Conservation (phyloP, 495 filamentous ascomycete genomes). For the Evansstolkia leycettana region DNA sequence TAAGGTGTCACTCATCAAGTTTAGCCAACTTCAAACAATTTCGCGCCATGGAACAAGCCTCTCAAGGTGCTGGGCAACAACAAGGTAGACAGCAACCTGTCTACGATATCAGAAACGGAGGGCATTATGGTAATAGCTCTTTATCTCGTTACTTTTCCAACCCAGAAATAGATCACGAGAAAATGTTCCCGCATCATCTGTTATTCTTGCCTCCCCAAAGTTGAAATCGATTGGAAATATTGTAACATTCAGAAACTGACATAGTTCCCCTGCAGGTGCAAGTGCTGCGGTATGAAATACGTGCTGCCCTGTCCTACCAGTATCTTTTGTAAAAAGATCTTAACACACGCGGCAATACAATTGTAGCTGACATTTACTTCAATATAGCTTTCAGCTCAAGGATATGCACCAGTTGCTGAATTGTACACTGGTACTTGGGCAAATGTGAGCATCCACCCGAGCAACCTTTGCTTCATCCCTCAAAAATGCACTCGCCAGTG, state of each 20-base stretch:
- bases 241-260: slow-evolving; percentile 6
- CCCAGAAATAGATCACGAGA: too few relatives aligned
- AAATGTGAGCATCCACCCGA: slow-evolving; percentile 58
- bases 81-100: slow-evolving; percentile 48
- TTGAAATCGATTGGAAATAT: too few relatives aligned
- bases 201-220: too few relatives aligned
- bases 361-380: slow-evolving; percentile 8
- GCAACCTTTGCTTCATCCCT: slow-evolving; percentile 1
- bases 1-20: too few relatives aligned
- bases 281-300: slow-evolving; percentile 60
- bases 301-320: too few relatives aligned
- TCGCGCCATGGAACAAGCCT: slow-evolving; percentile 42
- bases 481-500: background rate
- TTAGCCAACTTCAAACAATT: background rate
- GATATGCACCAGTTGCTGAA: slow-evolving; percentile 71
- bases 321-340: too few relatives aligned
- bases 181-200: too few relatives aligned
- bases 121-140: slow-evolving; percentile 66
- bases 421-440: slow-evolving; percentile 90
- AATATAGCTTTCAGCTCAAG: slow-evolving; percentile 54
- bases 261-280: slow-evolving; percentile 44
- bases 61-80: slow-evolving; percentile 40
- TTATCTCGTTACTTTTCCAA: background rate
- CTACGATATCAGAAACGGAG: slow-evolving; percentile 73
- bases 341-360: too few relatives aligned